These are phyloP conservation scores for Pythium sp. DNA, from an alignment of 352 stramenopile species.

Conservation along the genomic window DNA sequence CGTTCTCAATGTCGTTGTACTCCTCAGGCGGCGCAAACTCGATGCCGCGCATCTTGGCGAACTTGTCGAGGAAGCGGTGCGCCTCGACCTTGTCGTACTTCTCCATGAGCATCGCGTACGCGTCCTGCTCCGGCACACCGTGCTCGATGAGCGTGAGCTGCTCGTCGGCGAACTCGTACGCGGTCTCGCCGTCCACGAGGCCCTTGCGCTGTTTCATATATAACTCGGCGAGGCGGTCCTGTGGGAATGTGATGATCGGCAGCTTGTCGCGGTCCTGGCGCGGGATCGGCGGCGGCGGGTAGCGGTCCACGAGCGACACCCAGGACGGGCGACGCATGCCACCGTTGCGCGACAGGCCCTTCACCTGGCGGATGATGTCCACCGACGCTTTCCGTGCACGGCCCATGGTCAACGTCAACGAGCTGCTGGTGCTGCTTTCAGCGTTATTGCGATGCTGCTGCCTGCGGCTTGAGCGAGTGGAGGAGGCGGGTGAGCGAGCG, in stretches of 20 bases:
- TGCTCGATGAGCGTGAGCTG: conserved; percentile 83
- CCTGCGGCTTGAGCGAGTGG: not conserved
- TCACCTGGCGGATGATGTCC: conserved; percentile 78
- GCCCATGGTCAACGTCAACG: conserved; percentile 43
- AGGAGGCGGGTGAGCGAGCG: not conserved
- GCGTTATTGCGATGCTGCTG: not conserved
- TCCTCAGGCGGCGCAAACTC: conserved; percentile 72
- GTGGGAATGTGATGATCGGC: conserved; percentile 78
- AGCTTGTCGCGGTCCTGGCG: conserved; percentile 73
- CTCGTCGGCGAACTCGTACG: conserved; percentile 86
- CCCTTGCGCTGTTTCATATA: conserved; percentile 76
- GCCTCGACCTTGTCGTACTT: conserved; percentile 85
- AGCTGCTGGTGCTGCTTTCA: not conserved
- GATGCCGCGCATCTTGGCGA: conserved; percentile 74
- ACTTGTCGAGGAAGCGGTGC: conserved; percentile 83
- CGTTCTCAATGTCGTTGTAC: conserved; percentile 79
- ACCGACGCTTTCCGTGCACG: conserved; percentile 72
- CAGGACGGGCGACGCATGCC: conserved; percentile 71
- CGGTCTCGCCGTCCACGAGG: conserved; percentile 72
- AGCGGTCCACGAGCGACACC: conserved; percentile 75
- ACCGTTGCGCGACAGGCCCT: conserved; percentile 74
- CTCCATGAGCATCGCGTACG: conserved; percentile 73
- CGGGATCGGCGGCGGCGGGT: conserved; percentile 67
- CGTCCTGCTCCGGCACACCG: conserved; percentile 77
- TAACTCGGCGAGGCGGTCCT: conserved; percentile 79